Conservation (phyloP, 176 grass and related monocot species). For the Carex scoparia region DNA sequence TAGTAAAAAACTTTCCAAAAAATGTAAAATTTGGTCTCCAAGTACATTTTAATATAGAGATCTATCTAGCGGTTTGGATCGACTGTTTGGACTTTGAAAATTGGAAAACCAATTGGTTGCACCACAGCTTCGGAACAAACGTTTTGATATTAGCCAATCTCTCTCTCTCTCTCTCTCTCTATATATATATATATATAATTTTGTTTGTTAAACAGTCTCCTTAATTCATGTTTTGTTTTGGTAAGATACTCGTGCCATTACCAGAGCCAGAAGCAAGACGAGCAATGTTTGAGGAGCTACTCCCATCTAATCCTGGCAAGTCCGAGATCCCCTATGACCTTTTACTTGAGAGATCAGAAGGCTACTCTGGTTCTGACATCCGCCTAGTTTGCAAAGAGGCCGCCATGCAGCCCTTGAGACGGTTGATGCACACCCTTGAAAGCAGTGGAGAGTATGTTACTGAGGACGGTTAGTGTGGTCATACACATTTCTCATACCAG, state of each 20-base stretch:
- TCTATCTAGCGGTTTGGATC: too few species aligned
- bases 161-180: too few species aligned
- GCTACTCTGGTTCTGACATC: conserved; percentile 94
- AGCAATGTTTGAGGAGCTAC: conserved; percentile 83
- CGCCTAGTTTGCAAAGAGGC: conserved; percentile 89
- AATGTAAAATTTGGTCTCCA: too few species aligned
- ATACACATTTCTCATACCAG: neutral
- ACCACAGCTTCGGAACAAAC: too few species aligned
- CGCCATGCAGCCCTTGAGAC: conserved; percentile 89
- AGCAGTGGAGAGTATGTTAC: conserved; percentile 37
- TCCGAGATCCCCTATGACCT: conserved; percentile 56
- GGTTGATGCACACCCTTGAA: conserved; percentile 70
- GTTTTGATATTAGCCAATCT: too few species aligned
- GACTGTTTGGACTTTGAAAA: too few species aligned
- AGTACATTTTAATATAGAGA: too few species aligned
- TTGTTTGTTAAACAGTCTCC: conserved; percentile 6
- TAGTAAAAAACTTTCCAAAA: too few species aligned
- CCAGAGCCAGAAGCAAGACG: conserved; percentile 82
- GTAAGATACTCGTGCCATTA: conserved; percentile 90
- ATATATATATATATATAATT: neutral
- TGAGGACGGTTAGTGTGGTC: conserved; percentile 63
- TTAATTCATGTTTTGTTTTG: conserved; percentile 9
- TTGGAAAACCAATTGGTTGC: too few species aligned
- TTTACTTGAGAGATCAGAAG: conserved; percentile 76
- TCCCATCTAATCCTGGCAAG: conserved; percentile 40